Evolutionary conservation across 2,329 filamentous ascomycete genomes (phyloP), one percentile per base, ranked within the genome.

Genomic region (Botryotinia convoluta): DNA sequence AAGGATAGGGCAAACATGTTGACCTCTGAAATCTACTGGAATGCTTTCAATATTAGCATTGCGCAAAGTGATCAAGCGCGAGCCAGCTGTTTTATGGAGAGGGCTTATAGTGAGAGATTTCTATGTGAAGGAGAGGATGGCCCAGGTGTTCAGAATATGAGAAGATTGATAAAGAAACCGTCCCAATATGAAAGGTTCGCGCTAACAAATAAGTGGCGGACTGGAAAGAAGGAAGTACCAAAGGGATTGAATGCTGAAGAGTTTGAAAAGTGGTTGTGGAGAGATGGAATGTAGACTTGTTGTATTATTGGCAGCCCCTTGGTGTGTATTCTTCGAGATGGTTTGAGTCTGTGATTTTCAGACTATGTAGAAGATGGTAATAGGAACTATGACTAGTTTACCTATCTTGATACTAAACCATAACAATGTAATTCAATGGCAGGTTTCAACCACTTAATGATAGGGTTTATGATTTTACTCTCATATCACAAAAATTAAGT

Each of bases 1-100:
- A 74, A 35, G 37, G 37, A 69, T 72, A n/a, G 26, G 22, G 10
- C 77, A 39, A 72, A 61, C 29, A 73, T 61, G 6, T 72, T 75
- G n/a, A 68, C 76, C 32, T 73, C 81, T 44, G 78, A 81, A n/a
- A 71, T 81, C 10, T 84, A 84, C 74, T 83, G 83, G 71, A 81
- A 84, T 72, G 83, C 83, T 29, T 83, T 84, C 68, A 81, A 84
- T 75, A 81, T 86, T 63, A 74, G 77, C 68, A 80, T 83, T 83
- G 77, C 79, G 12, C 82, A 85, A 78, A 80, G 83, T 1, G 84
- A 86, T 75, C 78, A 82, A 72, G 83, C 84, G 63, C 79, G 84
- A 62, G 83, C 48, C 12, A 81, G 77, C 18, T 78, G 81, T 14
- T 86, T 85, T 78, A 82, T 82, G 8, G 79, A 83, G 72, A 81